A percentile compares a stretch with the other conserved stretches of the same genome.
These are phyloP conservation scores for Rhodosporidiobolus sp. DNA, from an alignment of 768 basidiomycete genomes.

Conservation along the genomic window DNA sequence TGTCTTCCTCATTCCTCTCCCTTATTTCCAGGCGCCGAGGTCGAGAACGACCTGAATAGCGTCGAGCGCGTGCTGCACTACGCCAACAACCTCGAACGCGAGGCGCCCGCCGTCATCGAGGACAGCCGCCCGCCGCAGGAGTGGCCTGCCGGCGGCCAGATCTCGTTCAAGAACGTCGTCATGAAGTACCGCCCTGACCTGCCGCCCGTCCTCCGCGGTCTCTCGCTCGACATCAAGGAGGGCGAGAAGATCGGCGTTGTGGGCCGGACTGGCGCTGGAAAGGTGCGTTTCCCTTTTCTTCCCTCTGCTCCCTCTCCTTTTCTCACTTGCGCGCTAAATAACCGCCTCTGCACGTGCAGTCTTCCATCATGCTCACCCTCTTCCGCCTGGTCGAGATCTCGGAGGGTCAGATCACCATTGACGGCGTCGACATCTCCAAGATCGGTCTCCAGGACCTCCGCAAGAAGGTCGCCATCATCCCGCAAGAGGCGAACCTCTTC, in stretches of 20 bases:
- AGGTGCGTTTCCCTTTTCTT: conserved; percentile 14
- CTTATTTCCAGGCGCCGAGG: conserved; percentile 63
- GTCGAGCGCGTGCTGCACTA: conserved; percentile 72
- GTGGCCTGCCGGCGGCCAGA: conserved; percentile 73
- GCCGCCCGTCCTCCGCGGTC: conserved; percentile 79
- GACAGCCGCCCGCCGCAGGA: conserved; percentile 59
- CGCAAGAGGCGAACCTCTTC: conserved; percentile 53
- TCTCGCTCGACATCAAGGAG: conserved; percentile 65
- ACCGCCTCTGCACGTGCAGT: conserved; percentile 55
- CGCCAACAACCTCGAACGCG: conserved; percentile 64
- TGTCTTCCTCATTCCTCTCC: conserved; percentile 31
- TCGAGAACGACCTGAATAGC: conserved; percentile 86
- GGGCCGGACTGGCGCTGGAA: conserved; percentile 62
- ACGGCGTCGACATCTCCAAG: conserved; percentile 76
- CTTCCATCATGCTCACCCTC: conserved; percentile 81
- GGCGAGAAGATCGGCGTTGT: conserved; percentile 93
- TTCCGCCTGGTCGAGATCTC: conserved; percentile 77
- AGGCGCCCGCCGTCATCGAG: conserved; percentile 28
- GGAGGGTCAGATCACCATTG: conserved; percentile 71
- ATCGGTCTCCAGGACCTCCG: conserved; percentile 61
- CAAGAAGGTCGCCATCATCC: conserved; percentile 44
- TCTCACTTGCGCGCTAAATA: conserved; percentile 56
- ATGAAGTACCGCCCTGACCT: conserved; percentile 82
- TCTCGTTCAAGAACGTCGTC: conserved; percentile 71
- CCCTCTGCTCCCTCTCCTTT: conserved; percentile 5